A percentile compares a stretch with the other conserved stretches of the same genome.
Conservation (phyloP, 176 grass and related monocot genomes). For the Phoenix roebelenii region DNA sequence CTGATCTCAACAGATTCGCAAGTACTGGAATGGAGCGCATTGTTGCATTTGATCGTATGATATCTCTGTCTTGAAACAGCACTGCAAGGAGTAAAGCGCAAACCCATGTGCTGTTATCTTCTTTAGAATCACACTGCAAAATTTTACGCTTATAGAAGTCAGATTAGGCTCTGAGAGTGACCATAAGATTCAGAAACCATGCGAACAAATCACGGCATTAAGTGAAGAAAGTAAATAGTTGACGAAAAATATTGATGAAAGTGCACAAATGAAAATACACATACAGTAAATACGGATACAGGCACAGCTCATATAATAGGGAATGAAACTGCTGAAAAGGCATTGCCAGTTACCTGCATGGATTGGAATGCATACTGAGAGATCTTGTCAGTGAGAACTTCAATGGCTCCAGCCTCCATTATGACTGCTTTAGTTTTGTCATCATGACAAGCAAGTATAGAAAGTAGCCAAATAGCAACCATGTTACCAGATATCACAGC, state of each 20-base stretch:
- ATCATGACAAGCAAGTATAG: constrained; percentile 71
- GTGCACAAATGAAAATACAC: too few species aligned
- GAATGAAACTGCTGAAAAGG: not conserved
- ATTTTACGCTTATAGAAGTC: constrained; percentile 5
- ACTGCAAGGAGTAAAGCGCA: constrained; percentile 85
- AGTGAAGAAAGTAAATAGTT: too few species aligned
- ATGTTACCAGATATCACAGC: constrained; percentile 82
- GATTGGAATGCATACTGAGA: constrained; percentile 83
- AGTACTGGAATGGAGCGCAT: constrained; percentile 83
- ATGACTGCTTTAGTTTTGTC: constrained; percentile 53
- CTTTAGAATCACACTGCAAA: constrained; percentile 64
- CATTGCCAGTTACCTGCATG: constrained; percentile 41
- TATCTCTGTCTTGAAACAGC: constrained; percentile 93
- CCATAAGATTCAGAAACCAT: too few species aligned
- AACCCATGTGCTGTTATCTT: constrained; percentile 89
- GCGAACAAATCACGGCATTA: too few species aligned
- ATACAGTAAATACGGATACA: too few species aligned
- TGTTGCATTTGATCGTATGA: constrained; percentile 67
- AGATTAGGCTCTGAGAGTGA: constrained; percentile 1
- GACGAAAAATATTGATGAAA: too few species aligned
- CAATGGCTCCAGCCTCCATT: constrained; percentile 68
- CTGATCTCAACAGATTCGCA: constrained; percentile 84
- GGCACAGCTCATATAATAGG: too few species aligned
- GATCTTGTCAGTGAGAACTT: constrained; percentile 78
- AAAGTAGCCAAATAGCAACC: constrained; percentile 86